These are phyloP conservation scores for Cucurbita maxima DNA, from an alignment of 306 rosid genomes.

Conservation along the genomic window DNA sequence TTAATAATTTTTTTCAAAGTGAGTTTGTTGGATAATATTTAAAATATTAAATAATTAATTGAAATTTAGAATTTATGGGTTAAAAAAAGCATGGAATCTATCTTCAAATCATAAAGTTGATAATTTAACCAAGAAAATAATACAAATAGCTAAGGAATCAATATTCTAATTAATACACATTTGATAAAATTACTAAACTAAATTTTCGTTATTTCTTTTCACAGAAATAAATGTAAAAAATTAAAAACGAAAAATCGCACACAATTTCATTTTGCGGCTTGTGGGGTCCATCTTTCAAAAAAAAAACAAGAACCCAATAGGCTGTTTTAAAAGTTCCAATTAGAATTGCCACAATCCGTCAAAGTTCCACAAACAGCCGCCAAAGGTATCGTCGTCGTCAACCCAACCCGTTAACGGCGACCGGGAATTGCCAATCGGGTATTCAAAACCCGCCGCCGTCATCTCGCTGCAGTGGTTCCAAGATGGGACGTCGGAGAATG, in stretches of 20 bases:
- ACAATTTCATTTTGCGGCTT: background rate
- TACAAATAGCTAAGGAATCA: background rate
- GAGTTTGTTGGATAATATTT: no score
- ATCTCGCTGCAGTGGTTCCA: background rate
- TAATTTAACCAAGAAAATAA: background rate
- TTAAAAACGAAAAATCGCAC: background rate
- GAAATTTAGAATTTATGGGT: no score
- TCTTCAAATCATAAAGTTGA: background rate
- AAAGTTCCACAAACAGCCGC: background rate
- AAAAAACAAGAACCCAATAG: background rate
- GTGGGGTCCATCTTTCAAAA: background rate
- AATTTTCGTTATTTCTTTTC: background rate
- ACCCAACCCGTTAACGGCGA: background rate
- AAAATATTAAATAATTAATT: no score
- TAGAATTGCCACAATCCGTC: slow-evolving; percentile 5
- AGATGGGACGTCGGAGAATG: background rate
- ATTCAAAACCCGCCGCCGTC: background rate
- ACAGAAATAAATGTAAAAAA: background rate
- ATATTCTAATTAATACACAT: background rate
- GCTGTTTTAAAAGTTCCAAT: background rate
- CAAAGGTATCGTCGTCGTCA: background rate
- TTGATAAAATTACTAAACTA: background rate
- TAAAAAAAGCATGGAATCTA: background rate
- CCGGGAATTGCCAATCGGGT: background rate
- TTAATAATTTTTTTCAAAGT: no score